Evolutionary conservation across 768 basidiomycete species (phyloP), one percentile per base, ranked within the genome.

Genomic region (Cytidiella melzeri): DNA sequence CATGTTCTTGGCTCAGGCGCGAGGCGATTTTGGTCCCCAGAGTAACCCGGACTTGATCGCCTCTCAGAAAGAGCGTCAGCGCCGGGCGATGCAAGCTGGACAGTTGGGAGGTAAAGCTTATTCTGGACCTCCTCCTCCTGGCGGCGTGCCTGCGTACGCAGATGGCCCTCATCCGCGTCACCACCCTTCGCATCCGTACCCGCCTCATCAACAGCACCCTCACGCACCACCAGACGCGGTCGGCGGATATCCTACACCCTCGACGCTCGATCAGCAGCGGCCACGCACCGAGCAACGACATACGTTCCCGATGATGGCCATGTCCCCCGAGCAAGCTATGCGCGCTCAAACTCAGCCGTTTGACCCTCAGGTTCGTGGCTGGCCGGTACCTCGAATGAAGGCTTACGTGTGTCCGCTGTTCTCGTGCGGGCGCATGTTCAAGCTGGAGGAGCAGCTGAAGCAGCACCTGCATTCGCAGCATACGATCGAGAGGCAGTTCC

Each of bases 381-480:
- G 41, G 41, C 41, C 34, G 45, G 34, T 4, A 30, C 34, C 12
- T 34, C 61, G 57, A 43, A 61, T 57, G 48, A 84, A 83, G 61
- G 81, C 81, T 3, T 93, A 83, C 60, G 77, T 83, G 43, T 95
- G 92, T 66, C 90, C 90, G 18, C 74, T 92, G 1, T 83, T 79
- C 64, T 87, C 87, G 12, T 96, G 92, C 61, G 81, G 87, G 3
- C 73, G 87, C 54, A 69, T 86, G 56, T 95, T 94, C 79, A 93
- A 92, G 74, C 81, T 92, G 10, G 84, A 87, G 78, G 92, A 95
- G 61, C 92, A 95, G 62, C 76, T 94, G 56, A 88, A 89, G 67
- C 70, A 92, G 39, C 92, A 95, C 64, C 67, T 92, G 25, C 77
- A 90, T 51, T 92, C 91, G 7, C 30, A n/a, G n/a, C 92, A 95